Evolutionary conservation across 2,329 filamentous ascomycete species (phyloP).

Genomic region (Ophiognomonia clavigignenti-juglandacearum): DNA sequence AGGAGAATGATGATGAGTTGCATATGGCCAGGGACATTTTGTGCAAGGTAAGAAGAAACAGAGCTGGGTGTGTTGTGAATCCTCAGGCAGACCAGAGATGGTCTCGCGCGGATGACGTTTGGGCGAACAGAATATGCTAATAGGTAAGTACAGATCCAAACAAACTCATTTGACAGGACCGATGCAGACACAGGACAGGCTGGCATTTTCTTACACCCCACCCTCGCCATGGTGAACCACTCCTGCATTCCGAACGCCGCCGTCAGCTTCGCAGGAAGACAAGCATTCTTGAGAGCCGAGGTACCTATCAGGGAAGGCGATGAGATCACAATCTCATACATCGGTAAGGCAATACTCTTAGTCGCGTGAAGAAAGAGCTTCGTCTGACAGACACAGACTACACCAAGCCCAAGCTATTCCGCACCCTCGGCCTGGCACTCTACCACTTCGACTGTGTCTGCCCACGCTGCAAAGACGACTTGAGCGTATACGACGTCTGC

Average conservation of each 20-base stretch:
- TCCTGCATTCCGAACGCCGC: conserved; percentile 57
- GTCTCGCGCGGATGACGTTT: too few species aligned
- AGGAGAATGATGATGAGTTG: conserved; percentile 30
- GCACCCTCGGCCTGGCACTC: conserved; percentile 37
- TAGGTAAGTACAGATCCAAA: conserved; percentile 42
- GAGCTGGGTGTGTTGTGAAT: too few species aligned
- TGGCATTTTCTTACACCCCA: conserved; percentile 52
- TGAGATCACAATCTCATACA: conserved; percentile 59
- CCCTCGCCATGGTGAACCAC: conserved; percentile 57
- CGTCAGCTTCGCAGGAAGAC: conserved; percentile 50
- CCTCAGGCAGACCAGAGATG: too few species aligned
- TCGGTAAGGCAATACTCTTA: too few species aligned
- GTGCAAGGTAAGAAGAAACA: conserved; percentile 52
- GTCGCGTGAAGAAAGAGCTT: not conserved
- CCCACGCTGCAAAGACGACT: conserved; percentile 41
- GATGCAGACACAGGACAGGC: conserved; percentile 48
- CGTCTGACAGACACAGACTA: conserved; percentile 35
- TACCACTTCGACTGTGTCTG: conserved; percentile 53
- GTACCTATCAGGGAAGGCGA: conserved; percentile 44
- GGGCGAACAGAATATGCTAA: conserved; percentile 11
- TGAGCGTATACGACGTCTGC: conserved; percentile 51
- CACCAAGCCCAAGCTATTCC: conserved; percentile 37
- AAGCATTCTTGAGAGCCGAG: conserved; percentile 46
- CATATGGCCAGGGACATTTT: conserved; percentile 40
- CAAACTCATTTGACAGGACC: conserved; percentile 56